Evolutionary conservation across 352 stramenopile genomes (phyloP).

Genomic region (Nothophytophthora sp.): DNA sequence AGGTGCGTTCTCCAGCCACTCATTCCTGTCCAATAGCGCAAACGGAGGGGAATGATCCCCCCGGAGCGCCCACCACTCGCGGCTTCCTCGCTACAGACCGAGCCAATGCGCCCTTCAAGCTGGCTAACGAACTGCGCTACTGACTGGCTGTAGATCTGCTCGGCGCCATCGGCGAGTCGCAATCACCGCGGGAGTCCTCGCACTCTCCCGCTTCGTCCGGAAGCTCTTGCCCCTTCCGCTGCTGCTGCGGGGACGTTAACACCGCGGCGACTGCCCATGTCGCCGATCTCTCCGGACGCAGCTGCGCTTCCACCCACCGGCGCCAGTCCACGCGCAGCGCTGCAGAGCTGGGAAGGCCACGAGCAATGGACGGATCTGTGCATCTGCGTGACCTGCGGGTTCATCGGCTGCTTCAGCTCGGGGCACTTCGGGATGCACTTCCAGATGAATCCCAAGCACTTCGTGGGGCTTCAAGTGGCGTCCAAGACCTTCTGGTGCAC

Average conservation of each 20-base stretch:
- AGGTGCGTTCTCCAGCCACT: too few relatives aligned
- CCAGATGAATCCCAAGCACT: slow-evolving; percentile 59
- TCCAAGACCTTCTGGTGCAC: slow-evolving; percentile 59
- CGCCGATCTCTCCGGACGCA: not conserved
- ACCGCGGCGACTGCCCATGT: not conserved
- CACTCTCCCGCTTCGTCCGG: too few relatives aligned
- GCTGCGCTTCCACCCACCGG: not conserved
- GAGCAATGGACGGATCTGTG: slow-evolving; percentile 39
- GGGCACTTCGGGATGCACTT: slow-evolving; percentile 60
- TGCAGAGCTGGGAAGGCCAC: slow-evolving; percentile 37
- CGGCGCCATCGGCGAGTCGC: slow-evolving; percentile 7
- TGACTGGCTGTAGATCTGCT: slow-evolving; percentile 16
- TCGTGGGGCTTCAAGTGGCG: slow-evolving; percentile 49
- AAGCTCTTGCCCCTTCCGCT: too few relatives aligned
- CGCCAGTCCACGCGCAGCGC: not conserved
- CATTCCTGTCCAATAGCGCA: too few relatives aligned
- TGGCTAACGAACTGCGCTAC: not conserved
- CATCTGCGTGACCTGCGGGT: slow-evolving; percentile 62
- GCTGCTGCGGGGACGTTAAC: too few relatives aligned
- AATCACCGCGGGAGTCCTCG: slow-evolving; percentile 29
- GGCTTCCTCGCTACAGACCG: too few relatives aligned
- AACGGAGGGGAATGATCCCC: too few relatives aligned
- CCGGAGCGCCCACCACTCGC: too few relatives aligned
- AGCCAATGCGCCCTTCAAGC: not conserved
- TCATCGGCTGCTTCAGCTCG: slow-evolving; percentile 52